Evolutionary conservation across 1,139 yeast genomes (phyloP), one percentile per base, ranked within the genome.

Genomic region (Suhomyces kunorum): DNA sequence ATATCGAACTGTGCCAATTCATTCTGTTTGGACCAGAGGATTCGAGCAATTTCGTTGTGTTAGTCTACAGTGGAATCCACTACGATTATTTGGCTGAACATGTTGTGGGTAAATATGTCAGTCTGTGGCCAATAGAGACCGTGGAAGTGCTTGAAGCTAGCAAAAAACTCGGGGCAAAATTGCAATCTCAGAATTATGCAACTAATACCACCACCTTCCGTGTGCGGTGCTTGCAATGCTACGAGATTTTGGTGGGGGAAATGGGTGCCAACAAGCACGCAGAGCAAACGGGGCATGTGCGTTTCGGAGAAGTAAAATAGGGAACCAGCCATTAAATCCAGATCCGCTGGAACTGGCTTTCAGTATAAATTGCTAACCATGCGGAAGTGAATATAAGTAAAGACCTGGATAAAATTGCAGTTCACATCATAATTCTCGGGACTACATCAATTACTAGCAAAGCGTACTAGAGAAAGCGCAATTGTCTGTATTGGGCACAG

Each of bases 31-130:
- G 63, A 40, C 57, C 58, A 36, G 71, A 80, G 66, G 48, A 74
- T 63, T 52, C 43, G 9, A 48, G 56, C 1, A 49, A 61, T 9
- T 83, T 76, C 51, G 73, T 83, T 13, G 63, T 78, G 12, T 65
- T 86, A 31, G 66, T 82, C 8, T 86, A 85, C 53, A 76, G 80
- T 32, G 95, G 95, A 1, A 76, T 86, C 36, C 95, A 87, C 60
- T 87, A 85, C 56, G 95, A 86, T 56, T 40, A 40, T 17, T 68
- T 85, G 0, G 63, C 83, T 8, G 80, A 38, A 24, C 28, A 32
- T 18, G 9, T 13, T 8, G 33, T 51, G 28, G 23, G 34, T 7
- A 48, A 56, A 8, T 84, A 78, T 47, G 47, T 38, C 12, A 34
- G 41, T 8, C 30, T 13, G 8, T 48, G 38, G 53, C 35, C 38